Evolutionary conservation across 2,329 filamentous ascomycete species (phyloP), one percentile per base, ranked within the genome.

Genomic region (Exophiala aquamarina): DNA sequence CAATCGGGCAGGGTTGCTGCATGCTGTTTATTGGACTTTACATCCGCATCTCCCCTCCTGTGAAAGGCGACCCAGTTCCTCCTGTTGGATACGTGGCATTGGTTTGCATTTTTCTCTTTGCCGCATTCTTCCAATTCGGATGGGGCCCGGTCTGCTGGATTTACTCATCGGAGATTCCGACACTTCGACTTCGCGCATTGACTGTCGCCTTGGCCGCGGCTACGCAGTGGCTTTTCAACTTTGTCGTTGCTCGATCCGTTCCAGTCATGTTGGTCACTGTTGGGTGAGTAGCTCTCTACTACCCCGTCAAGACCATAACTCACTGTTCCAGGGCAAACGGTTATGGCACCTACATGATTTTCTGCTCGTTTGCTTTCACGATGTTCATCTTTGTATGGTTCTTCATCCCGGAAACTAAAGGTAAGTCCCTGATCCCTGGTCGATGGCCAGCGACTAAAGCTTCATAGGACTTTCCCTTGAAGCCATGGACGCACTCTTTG

Each of bases 61-160:
- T 79, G 1, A 58, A 64, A 3, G 79, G 76, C 10, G 60, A 70
- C 2, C 59, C 71, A 4, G 81, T 87, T 9, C 79, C 83, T 1
- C 70, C 79, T 0, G 83, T 85, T 2, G 85, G 84, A 17, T 87
- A 87, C 59, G 73, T 86, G 28, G 84, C 85, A 2, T 77, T 88
- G 2, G 77, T 84, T 18, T 86, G 81, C 62, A 84, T 89, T 50
- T 89, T 84, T 70, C 71, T 88, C n/a, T 89, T 87, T 66, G 84
- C 83, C 0, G 78, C 73, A 2, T 79, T 83, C 66, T 88, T 86
- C 71, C 81, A 86, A 57, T 82, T 83, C 49, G 80, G 80, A 13
- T 87, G 84, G 84, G 84, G 84, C 0, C 83, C 83, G 0, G 81
- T 82, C 29, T 86, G 82, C 68, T 88, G 84, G 84, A 86, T 87